phyloP scores from a whole-genome alignment of 192 early-diverging fungal species.

The Mortierella antarctica region DNA sequence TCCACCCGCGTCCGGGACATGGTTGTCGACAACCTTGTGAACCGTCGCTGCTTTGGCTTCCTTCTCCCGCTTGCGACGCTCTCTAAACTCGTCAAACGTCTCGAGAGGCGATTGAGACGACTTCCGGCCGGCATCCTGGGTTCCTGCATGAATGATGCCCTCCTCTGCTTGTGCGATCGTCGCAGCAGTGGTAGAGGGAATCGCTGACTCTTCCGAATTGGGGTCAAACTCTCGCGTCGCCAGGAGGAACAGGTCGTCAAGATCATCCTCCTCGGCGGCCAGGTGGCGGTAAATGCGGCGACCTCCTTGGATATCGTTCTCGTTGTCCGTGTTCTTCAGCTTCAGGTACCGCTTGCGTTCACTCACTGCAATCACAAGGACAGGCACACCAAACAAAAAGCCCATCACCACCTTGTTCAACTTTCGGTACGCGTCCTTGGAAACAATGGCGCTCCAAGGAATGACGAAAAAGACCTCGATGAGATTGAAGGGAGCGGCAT shows the following conservation, averaged over 20 bases:
- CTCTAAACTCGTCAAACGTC: slow-evolving; percentile 33
- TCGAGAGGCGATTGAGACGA: slow-evolving; percentile 7
- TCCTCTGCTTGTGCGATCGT: slow-evolving; percentile 29
- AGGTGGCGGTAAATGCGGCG: slow-evolving; percentile 34
- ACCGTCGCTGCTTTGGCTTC: slow-evolving; percentile 19
- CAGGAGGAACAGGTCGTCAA: slow-evolving; percentile 39
- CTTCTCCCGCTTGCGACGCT: slow-evolving; percentile 20
- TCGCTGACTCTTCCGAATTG: not conserved
- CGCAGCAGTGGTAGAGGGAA: not conserved
- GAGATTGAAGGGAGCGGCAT: slow-evolving; percentile 52
- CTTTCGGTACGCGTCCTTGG: slow-evolving; percentile 15
- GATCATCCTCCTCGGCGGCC: slow-evolving; percentile 25
- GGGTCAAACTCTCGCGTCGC: slow-evolving; percentile 16
- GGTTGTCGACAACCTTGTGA: not conserved
- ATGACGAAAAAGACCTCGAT: slow-evolving; percentile 55
- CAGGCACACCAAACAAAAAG: slow-evolving; percentile 25
- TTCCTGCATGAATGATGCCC: not conserved
- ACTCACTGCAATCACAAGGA: slow-evolving; percentile 20
- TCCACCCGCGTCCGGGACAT: not conserved
- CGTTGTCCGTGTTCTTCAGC: slow-evolving; percentile 19
- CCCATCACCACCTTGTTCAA: slow-evolving; percentile 35
- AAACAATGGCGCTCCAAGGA: slow-evolving; percentile 26
- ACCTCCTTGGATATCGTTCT: slow-evolving; percentile 31
- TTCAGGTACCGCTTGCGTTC: slow-evolving; percentile 38
- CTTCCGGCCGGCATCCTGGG: slow-evolving; percentile 7